Percentiles rank a stretch among this genome's conserved stretches.
Evolutionary conservation across 495 filamentous ascomycete species (phyloP).

Genomic region (Penicillium crystallinum): DNA sequence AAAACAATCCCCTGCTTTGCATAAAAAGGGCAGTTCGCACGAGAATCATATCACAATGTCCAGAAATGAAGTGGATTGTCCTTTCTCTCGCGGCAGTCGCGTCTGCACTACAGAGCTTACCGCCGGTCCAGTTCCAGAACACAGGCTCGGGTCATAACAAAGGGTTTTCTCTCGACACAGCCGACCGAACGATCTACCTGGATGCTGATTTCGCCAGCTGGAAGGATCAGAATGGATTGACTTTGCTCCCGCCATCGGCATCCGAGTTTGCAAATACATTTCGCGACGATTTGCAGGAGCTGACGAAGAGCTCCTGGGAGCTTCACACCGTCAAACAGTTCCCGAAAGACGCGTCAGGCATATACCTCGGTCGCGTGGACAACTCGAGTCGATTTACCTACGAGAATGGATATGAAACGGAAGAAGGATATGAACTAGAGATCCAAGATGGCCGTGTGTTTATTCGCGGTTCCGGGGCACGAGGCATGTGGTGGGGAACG

Average conservation of each 20-base stretch:
- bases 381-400: slow-evolving; percentile 30
- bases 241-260: slow-evolving; percentile 48
- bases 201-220: slow-evolving; percentile 13
- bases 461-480: slow-evolving; percentile 43
- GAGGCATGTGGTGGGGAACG: slow-evolving; percentile 55
- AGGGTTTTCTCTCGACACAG: slow-evolving; percentile 11
- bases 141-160: not conserved
- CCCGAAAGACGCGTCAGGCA: slow-evolving; percentile 23
- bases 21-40: not conserved
- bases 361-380: slow-evolving; percentile 27
- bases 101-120: slow-evolving; percentile 18
- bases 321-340: slow-evolving; percentile 19
- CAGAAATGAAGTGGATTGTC: slow-evolving; percentile 12
- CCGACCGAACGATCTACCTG: slow-evolving; percentile 21
- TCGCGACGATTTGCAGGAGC: slow-evolving; percentile 35
- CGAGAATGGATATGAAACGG: slow-evolving; percentile 39
- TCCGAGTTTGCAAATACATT: slow-evolving; percentile 46
- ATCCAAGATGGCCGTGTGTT: slow-evolving; percentile 24
- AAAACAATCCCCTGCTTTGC: not conserved
- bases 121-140: slow-evolving; percentile 6
- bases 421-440: slow-evolving; percentile 46
- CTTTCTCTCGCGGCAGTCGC: slow-evolving; percentile 4
- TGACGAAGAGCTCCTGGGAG: slow-evolving; percentile 29
- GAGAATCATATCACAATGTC: not conserved
- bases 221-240: slow-evolving; percentile 37